Evolutionary conservation across 2,329 filamentous ascomycete genomes (phyloP).

Genomic region (Neofusicoccum sp.): DNA sequence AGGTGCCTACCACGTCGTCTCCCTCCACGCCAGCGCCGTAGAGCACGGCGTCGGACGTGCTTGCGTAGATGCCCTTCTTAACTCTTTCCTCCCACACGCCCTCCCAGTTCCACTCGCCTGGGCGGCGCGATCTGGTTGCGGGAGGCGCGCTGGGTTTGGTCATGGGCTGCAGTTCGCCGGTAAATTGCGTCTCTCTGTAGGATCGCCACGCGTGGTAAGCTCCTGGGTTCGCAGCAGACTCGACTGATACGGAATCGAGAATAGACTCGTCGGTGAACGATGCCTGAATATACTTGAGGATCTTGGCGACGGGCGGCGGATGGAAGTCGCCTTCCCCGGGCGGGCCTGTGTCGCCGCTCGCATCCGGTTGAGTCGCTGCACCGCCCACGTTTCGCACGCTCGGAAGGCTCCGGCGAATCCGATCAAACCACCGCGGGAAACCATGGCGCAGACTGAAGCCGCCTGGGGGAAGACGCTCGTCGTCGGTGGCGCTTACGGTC

Average conservation of each 20-base stretch:
- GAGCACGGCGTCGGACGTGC: constrained; percentile 76
- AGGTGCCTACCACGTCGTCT: constrained; percentile 68
- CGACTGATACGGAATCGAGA: constrained; percentile 76
- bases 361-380: constrained; percentile 25
- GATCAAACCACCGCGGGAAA: constrained; percentile 84
- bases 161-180: constrained; percentile 10
- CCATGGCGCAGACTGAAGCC: constrained; percentile 89
- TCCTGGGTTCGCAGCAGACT: constrained; percentile 84
- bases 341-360: constrained; percentile 21
- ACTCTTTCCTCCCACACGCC: constrained; percentile 94
- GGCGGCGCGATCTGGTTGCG: constrained; percentile 59
- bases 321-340: constrained; percentile 21
- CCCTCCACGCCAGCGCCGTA: constrained; percentile 66
- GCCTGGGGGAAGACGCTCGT: constrained; percentile 81
- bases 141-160: constrained; percentile 19
- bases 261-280: constrained; percentile 78
- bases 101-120: constrained; percentile 96
- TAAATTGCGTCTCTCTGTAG: constrained; percentile 52
- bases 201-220: constrained; percentile 94
- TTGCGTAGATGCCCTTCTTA: constrained; percentile 73
- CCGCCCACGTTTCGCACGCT: constrained; percentile 27
- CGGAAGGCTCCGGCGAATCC: constrained; percentile 33
- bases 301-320: constrained; percentile 46
- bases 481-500: constrained; percentile 80
- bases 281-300: constrained; percentile 79